Evolutionary conservation across 805 yeast genomes (phyloP), one percentile per base, ranked within the genome.

Genomic region (Ogataea polymorpha): DNA sequence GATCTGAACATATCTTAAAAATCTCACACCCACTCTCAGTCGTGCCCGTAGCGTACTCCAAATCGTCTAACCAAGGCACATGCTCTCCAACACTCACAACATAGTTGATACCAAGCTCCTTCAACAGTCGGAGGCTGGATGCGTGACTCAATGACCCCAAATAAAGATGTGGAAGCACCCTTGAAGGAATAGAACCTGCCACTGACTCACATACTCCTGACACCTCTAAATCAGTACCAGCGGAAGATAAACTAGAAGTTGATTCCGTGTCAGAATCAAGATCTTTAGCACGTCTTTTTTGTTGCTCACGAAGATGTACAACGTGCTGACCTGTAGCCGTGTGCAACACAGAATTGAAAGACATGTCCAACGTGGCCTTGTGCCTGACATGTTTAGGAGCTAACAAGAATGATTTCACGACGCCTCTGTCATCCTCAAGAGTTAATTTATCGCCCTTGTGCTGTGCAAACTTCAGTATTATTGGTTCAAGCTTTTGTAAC

Each of bases 121-220:
- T 62, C 40, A 91, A 66, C 49, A 91, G 61, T 2, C 78, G 75
- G 5, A 82, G 71, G 49, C 80, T 77, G 42, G 79, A 80, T 4
- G 97, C 97, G 65, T 91, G 96, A 34, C 65, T 75, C 40, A 89
- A 66, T 3, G 93, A 82, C 1, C 98, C 98, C 39, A 91, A 67
- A 55, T 89, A 91, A 46, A 91, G 61, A 61, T 90, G 90, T 1
- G 91, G 86, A 39, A 90, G 63, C 4, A 91, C 82, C 38, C 86
- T 67, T 0, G 96, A 88, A 1, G 98, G 98, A 17, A 91, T 58
- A 2, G 95, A 71, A 17, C 97, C 89, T 57, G 46, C 49, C 26
- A 62, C 62, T 11, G 49, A 52, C 41, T 50, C 51, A 38, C 63
- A 54, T 61, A 73, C 25, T 55, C 72, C 46, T 60, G 42, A 54